A percentile compares a stretch with the other conserved stretches of the same genome.
These are phyloP conservation scores for Tulasnella sp. DNA, from an alignment of 768 basidiomycete genomes.

Conservation along the genomic window DNA sequence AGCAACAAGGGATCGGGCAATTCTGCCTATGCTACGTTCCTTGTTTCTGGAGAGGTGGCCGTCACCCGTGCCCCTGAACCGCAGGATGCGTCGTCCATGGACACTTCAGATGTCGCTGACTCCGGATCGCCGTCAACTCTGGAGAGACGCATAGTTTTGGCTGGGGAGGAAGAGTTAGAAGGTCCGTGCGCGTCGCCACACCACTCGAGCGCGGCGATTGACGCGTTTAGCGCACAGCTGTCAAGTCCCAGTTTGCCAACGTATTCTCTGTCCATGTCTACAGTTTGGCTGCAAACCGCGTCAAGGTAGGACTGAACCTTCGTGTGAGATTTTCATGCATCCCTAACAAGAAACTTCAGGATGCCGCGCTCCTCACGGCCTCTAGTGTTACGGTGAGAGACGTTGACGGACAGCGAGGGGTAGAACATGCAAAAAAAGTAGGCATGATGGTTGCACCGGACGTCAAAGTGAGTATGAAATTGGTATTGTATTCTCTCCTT, in stretches of 20 bases:
- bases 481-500: background rate
- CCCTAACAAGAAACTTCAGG: constrained; percentile 44
- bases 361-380: constrained; percentile 50
- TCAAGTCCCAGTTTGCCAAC: constrained; percentile 56
- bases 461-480: constrained; percentile 50
- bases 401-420: constrained; percentile 48
- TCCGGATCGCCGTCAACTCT: constrained; percentile 49
- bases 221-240: constrained; percentile 44
- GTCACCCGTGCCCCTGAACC: constrained; percentile 17
- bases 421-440: constrained; percentile 48
- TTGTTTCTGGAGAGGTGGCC: constrained; percentile 61
- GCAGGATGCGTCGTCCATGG: constrained; percentile 19
- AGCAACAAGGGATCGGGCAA: constrained; percentile 50
- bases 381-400: constrained; percentile 44
- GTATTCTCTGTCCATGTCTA: constrained; percentile 69
- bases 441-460: constrained; percentile 56
- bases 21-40: constrained; percentile 66
- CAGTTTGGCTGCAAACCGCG: constrained; percentile 65
- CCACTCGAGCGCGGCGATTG: background rate
- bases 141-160: constrained; percentile 58
- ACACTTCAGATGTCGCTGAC: constrained; percentile 6
- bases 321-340: background rate
- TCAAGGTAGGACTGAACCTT: constrained; percentile 53
- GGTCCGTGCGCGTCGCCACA: constrained; percentile 49
- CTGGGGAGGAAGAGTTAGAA: constrained; percentile 66